Evolutionary conservation across 495 filamentous ascomycete genomes (phyloP), one percentile per base, ranked within the genome.

Genomic region (Aspergillus wentii): DNA sequence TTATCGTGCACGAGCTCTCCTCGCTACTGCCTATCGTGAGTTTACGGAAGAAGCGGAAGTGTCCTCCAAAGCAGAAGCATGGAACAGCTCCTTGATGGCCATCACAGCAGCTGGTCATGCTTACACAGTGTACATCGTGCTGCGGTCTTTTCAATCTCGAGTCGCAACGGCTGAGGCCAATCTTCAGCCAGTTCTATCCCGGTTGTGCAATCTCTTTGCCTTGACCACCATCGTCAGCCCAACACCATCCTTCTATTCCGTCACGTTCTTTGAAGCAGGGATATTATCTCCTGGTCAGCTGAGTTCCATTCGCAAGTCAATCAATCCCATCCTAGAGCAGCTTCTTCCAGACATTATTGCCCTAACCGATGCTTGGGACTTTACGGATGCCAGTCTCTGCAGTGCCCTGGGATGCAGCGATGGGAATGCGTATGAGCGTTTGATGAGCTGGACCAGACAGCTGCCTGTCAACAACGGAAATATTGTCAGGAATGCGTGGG

Each of bases 351-450:
- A 61, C 14, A 41, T 43, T 5, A 20, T 54, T 18, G 57, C 45
- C 3, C 27, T 61, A 40, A 56, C 51, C 3, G 57, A 61, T 46
- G 54, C 57, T 8, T 61, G 57, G 57, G 49, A 46, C 26, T 58
- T 58, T 28, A 51, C 48, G 3, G 54, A 61, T 37, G 45, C 44
- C 1, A 46, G 36, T 28, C 43, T 61, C 11, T 44, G 43, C 11
- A 56, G 51, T 38, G 52, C 52, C 17, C 30, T 59, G 13, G 56
- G 56, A 0, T 53, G 48, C 37, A 18, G 20, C 22, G 50, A 60
- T 37, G 56, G 56, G 1, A 51, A 60, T 45, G 50, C 45, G 10
- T 60, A 57, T 34, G 42, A 44, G 28, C 47, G 40, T 5, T 17
- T 54, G 15, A 46, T 60, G 47, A 29, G 33, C 17, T 60, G 56